Base-by-base conservation (phyloP, 2,329 filamentous ascomycete genomes). In the Byssochlamys sp. region DNA sequence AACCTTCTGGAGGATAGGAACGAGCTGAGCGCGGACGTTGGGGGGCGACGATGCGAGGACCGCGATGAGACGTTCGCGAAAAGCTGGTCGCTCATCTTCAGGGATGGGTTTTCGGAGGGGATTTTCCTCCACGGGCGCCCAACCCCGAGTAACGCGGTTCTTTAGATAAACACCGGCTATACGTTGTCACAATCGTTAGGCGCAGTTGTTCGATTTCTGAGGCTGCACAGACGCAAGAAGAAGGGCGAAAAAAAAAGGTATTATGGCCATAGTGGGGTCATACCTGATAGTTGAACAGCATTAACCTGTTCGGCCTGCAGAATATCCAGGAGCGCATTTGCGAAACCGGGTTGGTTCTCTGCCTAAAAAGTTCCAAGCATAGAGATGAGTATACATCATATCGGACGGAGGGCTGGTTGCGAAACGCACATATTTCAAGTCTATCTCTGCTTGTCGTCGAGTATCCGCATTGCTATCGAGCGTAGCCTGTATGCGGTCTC, bases 101-200 rank as follows among this genome's bases (percentile, higher is more conserved):
- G 88, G 82, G 75, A 96, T 94, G 66, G 86, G 79, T 66, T 84
- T 85, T 66, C 88, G 85, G 68, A 84, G 82, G 61, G 86, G 83
- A 70, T 82, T 85, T 63, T 92, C 88, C 63, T 95, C 89, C 69
- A 82, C 81, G 61, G 84, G 85, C 57, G 87, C 83, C 94, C 94
- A 99, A 67, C 90, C 91, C 71, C 91, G 88, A 73, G 89, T 92
- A 73, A 97, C 88, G 71, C 91, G 88, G 78, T 99, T 97, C 80
- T 99, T 99, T 73, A 97, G 85, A 77, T 97, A 99, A 67, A 99
- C 90, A 70, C 92, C 91, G 69, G 91, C 92, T 96, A 74, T 50
- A 63, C 59, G 61, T 52, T 31, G 35, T 56, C 6, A 14, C 33
- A 49, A 48, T 35, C 26, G 11, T 25, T 11, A 55, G 31, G 7